These are phyloP conservation scores for Penicillium sclerotigenum DNA, from an alignment of 2,329 filamentous ascomycete species.

Conservation along the genomic window DNA sequence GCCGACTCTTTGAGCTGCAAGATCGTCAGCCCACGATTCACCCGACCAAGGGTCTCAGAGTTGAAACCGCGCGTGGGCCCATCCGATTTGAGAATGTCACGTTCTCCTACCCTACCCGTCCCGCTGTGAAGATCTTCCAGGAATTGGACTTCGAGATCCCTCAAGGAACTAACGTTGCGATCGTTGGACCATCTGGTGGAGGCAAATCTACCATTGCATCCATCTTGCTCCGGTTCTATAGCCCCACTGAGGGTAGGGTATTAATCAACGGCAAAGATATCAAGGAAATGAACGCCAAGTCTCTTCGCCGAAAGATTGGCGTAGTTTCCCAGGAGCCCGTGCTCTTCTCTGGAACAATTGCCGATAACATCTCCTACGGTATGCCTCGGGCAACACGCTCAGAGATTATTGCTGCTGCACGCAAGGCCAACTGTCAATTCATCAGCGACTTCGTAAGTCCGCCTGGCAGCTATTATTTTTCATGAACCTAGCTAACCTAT, in stretches of 20 bases:
- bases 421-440: slow-evolving; percentile 92
- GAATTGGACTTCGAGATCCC: slow-evolving; percentile 87
- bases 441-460: slow-evolving; percentile 79
- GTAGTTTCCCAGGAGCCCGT: slow-evolving; percentile 96
- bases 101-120: slow-evolving; percentile 91
- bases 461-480: not conserved
- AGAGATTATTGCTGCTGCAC: slow-evolving; percentile 82
- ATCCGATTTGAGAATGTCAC: slow-evolving; percentile 83
- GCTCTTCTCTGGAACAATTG: slow-evolving; percentile 74
- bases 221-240: slow-evolving; percentile 88
- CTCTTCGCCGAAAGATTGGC: slow-evolving; percentile 84
- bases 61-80: slow-evolving; percentile 78
- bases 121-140: slow-evolving; percentile 87
- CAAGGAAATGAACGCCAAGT: slow-evolving; percentile 84
- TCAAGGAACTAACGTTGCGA: slow-evolving; percentile 89
- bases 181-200: slow-evolving; percentile 92
- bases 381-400: slow-evolving; percentile 71
- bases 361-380: slow-evolving; percentile 87
- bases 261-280: slow-evolving; percentile 83
- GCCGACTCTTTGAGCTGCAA: slow-evolving; percentile 89
- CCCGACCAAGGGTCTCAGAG: slow-evolving; percentile 76
- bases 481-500: slow-evolving; percentile 12
- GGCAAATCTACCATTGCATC: slow-evolving; percentile 95
- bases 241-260: slow-evolving; percentile 72
- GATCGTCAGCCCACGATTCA: slow-evolving; percentile 82